These are phyloP conservation scores for Penicillium robsamsonii DNA, from an alignment of 495 filamentous ascomycete genomes.

Conservation along the genomic window DNA sequence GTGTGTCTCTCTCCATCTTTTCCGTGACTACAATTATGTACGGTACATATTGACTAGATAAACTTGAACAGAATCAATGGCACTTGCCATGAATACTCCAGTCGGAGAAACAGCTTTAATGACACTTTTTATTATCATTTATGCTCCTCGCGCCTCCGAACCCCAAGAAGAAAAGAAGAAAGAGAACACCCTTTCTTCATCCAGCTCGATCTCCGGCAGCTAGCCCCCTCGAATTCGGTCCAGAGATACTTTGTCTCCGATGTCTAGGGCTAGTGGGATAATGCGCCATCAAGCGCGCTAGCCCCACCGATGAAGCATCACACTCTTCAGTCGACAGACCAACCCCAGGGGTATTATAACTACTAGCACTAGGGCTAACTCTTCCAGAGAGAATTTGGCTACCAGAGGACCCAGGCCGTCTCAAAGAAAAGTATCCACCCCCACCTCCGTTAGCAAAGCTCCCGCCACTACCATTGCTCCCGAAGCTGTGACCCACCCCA, in stretches of 20 bases:
- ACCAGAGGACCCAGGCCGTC: conserved; percentile 12
- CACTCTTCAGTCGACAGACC: conserved; percentile 30
- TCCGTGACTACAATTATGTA: conserved; percentile 4
- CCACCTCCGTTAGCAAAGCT: conserved; percentile 9
- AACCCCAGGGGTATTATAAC: conserved; percentile 22
- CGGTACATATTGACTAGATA: conserved; percentile 18
- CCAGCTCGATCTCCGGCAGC: neutral
- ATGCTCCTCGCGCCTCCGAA: neutral
- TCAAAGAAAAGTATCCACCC: conserved; percentile 32
- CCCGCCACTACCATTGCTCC: conserved; percentile 5
- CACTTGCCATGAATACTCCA: neutral
- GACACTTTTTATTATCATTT: conserved; percentile 1
- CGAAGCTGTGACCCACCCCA: conserved; percentile 2
- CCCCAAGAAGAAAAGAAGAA: neutral
- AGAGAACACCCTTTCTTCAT: neutral
- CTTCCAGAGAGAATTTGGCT: conserved; percentile 13
- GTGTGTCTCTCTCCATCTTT: neutral
- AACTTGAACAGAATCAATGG: conserved; percentile 8
- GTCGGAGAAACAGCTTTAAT: conserved; percentile 5
- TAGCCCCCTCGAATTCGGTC: conserved; percentile 20
- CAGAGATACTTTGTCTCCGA: conserved; percentile 33
- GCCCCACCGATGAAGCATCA: conserved; percentile 15
- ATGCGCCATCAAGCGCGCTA: conserved; percentile 27
- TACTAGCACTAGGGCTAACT: conserved; percentile 24
- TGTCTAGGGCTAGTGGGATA: conserved; percentile 31